These are phyloP conservation scores for Rhizophora mangle DNA, from an alignment of 345 rosid genomes.

Conservation along the genomic window DNA sequence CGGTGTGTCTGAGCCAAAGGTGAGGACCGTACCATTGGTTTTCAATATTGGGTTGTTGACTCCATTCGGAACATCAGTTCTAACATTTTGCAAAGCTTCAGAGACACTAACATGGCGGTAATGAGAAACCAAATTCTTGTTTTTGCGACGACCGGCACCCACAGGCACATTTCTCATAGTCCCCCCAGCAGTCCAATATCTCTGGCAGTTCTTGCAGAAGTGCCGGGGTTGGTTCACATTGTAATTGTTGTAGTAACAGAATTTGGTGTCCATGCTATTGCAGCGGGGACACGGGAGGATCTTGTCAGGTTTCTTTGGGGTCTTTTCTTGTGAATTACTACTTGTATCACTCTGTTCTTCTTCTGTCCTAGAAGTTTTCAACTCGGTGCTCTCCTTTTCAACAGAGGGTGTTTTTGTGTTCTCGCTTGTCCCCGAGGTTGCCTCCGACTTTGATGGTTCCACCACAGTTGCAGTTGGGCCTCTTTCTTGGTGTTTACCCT, in stretches of 20 bases:
- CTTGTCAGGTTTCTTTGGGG: constrained; percentile 34
- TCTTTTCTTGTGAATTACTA: constrained; percentile 27
- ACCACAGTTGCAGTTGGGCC: constrained; percentile 18
- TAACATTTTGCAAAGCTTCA: constrained; percentile 52
- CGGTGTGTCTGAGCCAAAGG: constrained; percentile 70
- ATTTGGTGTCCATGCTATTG: constrained; percentile 38
- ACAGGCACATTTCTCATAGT: constrained; percentile 40
- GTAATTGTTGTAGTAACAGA: constrained; percentile 36
- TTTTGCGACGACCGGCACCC: constrained; percentile 38
- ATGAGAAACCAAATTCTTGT: constrained; percentile 36
- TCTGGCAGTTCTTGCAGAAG: constrained; percentile 40
- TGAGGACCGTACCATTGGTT: constrained; percentile 62
- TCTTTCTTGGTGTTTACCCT: constrained; percentile 24
- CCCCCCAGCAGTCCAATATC: constrained; percentile 39
- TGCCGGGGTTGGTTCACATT: constrained; percentile 37
- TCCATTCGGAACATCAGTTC: constrained; percentile 51
- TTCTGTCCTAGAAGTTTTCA: constrained; percentile 32
- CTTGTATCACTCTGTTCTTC: constrained; percentile 27
- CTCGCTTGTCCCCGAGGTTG: constrained; percentile 36
- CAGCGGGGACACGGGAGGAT: constrained; percentile 36
- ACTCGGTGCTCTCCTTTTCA: constrained; percentile 30
- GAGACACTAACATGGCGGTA: constrained; percentile 61
- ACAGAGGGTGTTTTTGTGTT: constrained; percentile 25
- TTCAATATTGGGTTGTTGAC: constrained; percentile 47
- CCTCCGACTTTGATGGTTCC: constrained; percentile 38